Percentiles rank a stretch among this genome's conserved stretches.
These are phyloP conservation scores for Yamadazyma kanchanaburiensis DNA, from an alignment of 1,139 yeast species.

Conservation along the genomic window DNA sequence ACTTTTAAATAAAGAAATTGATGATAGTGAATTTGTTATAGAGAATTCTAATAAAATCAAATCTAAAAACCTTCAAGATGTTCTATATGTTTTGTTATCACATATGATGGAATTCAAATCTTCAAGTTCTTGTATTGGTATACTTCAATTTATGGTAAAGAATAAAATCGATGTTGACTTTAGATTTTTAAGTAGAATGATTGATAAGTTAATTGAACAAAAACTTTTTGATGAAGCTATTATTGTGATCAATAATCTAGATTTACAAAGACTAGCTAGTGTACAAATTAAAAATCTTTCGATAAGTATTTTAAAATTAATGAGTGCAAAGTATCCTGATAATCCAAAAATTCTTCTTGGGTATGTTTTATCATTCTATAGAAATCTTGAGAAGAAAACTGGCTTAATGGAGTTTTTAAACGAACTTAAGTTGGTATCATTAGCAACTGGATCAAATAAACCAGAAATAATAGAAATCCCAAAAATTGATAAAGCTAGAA, in stretches of 20 bases:
- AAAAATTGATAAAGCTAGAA: constrained; percentile 24
- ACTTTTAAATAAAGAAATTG: constrained; percentile 15
- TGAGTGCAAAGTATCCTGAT: constrained; percentile 25
- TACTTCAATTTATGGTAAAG: constrained; percentile 31
- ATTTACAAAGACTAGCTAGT: constrained; percentile 18
- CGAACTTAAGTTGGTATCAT: constrained; percentile 21
- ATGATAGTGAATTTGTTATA: constrained; percentile 8
- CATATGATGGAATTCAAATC: constrained; percentile 41
- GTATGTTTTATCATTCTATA: constrained; percentile 32
- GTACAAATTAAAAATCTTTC: constrained; percentile 19
- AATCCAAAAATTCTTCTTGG: constrained; percentile 39
- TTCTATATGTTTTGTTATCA: constrained; percentile 25
- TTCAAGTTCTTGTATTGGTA: constrained; percentile 27
- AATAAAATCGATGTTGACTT: constrained; percentile 25
- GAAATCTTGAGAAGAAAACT: neutral
- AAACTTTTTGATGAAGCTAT: constrained; percentile 35
- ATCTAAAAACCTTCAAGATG: constrained; percentile 22
- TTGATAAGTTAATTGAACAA: constrained; percentile 26
- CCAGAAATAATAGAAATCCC: constrained; percentile 12
- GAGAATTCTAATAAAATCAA: constrained; percentile 15
- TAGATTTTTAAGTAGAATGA: constrained; percentile 22
- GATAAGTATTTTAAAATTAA: constrained; percentile 31
- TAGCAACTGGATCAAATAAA: constrained; percentile 19
- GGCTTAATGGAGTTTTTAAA: constrained; percentile 19
- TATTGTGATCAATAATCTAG: constrained; percentile 29